A percentile compares a stretch with the other conserved stretches of the same genome.
phyloP scores from a whole-genome alignment of 2,329 filamentous ascomycete genomes.

The Calonectria honghensis region DNA sequence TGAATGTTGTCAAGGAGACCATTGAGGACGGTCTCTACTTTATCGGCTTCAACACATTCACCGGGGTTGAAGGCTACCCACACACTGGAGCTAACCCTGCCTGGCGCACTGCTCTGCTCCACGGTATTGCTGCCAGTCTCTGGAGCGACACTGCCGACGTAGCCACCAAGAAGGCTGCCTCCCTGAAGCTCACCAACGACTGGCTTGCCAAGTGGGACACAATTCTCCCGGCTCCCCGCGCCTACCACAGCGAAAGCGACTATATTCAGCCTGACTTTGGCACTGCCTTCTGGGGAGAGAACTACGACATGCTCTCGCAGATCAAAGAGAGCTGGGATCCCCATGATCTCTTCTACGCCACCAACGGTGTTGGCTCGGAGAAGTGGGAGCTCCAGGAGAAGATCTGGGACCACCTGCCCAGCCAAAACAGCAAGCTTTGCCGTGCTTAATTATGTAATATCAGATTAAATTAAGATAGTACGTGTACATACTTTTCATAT shows the following conservation, averaged over 20 bases:
- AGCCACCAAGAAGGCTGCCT: slow-evolving; percentile 39
- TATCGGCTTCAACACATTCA: slow-evolving; percentile 44
- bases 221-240: slow-evolving; percentile 62
- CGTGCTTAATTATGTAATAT: slow-evolving; percentile 15
- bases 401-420: slow-evolving; percentile 45
- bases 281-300: slow-evolving; percentile 67
- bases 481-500: slow-evolving; percentile 10
- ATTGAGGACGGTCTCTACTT: slow-evolving; percentile 44
- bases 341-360: slow-evolving; percentile 68
- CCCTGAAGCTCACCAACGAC: slow-evolving; percentile 39
- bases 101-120: slow-evolving; percentile 42
- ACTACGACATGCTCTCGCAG: slow-evolving; percentile 63
- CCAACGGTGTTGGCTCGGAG: slow-evolving; percentile 70
- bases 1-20: slow-evolving; percentile 41
- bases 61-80: slow-evolving; percentile 40
- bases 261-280: slow-evolving; percentile 67
- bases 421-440: slow-evolving; percentile 47
- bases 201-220: slow-evolving; percentile 42
- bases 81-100: slow-evolving; percentile 43
- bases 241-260: slow-evolving; percentile 72
- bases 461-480: not conserved
- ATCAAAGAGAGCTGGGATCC: slow-evolving; percentile 72
- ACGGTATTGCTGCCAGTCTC: slow-evolving; percentile 40
- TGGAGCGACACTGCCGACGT: slow-evolving; percentile 39
- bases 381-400: slow-evolving; percentile 64